These are phyloP conservation scores for Pseudonitzschia pungens DNA, from an alignment of 108 stramenopile genomes.

Conservation along the genomic window DNA sequence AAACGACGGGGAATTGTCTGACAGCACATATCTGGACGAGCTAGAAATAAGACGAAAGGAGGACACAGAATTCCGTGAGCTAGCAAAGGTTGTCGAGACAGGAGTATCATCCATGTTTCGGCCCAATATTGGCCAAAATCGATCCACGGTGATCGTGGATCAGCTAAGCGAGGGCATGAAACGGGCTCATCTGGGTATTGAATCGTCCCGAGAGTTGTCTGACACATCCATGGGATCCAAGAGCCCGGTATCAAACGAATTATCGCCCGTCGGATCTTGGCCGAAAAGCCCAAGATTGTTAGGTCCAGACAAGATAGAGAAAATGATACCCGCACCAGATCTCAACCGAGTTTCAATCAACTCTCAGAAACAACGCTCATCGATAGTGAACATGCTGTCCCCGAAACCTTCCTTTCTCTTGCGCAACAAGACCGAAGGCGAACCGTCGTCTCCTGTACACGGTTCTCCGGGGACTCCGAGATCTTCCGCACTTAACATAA, in stretches of 20 bases:
- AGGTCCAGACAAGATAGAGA: background rate
- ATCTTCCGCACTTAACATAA: constrained; percentile 7
- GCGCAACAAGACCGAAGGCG: constrained; percentile 30
- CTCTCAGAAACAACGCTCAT: constrained; percentile 21
- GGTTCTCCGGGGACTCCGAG: constrained; percentile 5
- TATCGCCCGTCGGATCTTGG: background rate
- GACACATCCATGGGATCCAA: background rate
- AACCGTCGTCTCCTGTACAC: background rate
- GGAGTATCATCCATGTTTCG: constrained; percentile 44
- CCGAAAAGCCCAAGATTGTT: constrained; percentile 4
- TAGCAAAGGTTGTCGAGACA: constrained; percentile 54
- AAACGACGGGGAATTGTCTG: constrained; percentile 45
- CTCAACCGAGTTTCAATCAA: background rate
- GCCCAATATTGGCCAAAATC: constrained; percentile 39
- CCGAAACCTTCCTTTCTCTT: constrained; percentile 17
- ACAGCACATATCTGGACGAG: constrained; percentile 55
- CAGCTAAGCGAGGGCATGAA: constrained; percentile 59
- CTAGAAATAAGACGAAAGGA: constrained; percentile 55
- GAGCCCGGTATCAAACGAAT: background rate
- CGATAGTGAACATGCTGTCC: constrained; percentile 21
- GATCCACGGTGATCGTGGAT: constrained; percentile 59
- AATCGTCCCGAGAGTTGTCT: background rate
- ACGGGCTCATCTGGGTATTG: constrained; percentile 24
- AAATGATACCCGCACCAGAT: background rate
- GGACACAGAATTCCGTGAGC: constrained; percentile 51